A percentile compares a stretch with the other conserved stretches of the same genome.
These are phyloP conservation scores for Amaranthus palmeri DNA, from an alignment of 148 eudicot genomes.

Conservation along the genomic window DNA sequence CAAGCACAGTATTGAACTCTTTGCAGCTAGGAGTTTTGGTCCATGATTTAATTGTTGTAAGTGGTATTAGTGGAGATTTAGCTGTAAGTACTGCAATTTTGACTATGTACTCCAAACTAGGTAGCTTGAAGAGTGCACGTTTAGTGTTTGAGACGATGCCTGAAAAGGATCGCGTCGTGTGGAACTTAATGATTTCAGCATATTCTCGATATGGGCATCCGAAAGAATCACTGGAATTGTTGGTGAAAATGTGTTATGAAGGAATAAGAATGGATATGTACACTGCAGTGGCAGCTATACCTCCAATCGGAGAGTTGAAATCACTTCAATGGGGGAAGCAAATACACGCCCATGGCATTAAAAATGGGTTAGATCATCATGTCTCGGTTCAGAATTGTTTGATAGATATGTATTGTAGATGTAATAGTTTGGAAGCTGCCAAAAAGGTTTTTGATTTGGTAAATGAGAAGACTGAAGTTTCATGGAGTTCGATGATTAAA, in stretches of 20 bases:
- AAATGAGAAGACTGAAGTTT: conserved; percentile 23
- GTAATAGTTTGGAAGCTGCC: conserved; percentile 23
- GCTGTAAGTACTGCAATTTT: conserved; percentile 32
- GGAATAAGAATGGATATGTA: conserved; percentile 30
- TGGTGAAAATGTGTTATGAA: conserved; percentile 23
- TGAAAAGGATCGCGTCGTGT: conserved; percentile 33
- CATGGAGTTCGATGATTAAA: conserved; percentile 35
- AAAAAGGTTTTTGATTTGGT: conserved; percentile 23
- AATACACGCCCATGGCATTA: conserved; percentile 31
- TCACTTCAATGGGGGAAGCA: conserved; percentile 24
- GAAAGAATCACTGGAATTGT: conserved; percentile 18
- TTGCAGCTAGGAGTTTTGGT: conserved; percentile 21
- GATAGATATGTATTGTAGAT: conserved; percentile 33
- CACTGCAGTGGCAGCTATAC: conserved; percentile 33
- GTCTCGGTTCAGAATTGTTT: conserved; percentile 36
- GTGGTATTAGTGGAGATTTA: conserved; percentile 23
- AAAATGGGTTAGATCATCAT: conserved; percentile 29
- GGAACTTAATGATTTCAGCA: conserved; percentile 36
- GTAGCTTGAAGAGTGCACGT: conserved; percentile 19
- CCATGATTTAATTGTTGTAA: conserved; percentile 26
- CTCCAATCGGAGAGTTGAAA: conserved; percentile 29
- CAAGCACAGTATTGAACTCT: conserved; percentile 27
- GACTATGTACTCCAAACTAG: conserved; percentile 31
- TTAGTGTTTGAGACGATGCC: conserved; percentile 31
- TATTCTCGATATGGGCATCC: conserved; percentile 26